These are phyloP conservation scores for Lupinus albus DNA, from an alignment of 306 rosid genomes.

Conservation along the genomic window DNA sequence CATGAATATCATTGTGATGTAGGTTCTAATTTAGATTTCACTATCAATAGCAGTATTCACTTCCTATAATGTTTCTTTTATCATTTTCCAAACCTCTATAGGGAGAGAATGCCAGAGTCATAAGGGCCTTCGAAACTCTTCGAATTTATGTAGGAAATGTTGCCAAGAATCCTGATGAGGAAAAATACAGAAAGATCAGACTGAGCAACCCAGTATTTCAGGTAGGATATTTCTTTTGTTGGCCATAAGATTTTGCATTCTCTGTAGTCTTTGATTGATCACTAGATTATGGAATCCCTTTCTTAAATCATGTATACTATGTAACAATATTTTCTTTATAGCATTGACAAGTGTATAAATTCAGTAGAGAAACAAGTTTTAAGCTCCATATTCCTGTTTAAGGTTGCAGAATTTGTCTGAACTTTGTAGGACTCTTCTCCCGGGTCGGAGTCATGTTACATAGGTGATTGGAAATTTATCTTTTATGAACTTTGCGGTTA, in stretches of 20 bases:
- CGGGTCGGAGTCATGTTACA: not conserved
- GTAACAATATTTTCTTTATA: not conserved
- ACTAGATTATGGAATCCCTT: not conserved
- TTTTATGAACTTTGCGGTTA: no score
- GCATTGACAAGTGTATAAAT: not conserved
- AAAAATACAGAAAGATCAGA: constrained; percentile 78
- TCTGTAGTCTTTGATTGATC: not conserved
- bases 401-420: not conserved
- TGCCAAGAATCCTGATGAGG: constrained; percentile 71
- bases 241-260: not conserved
- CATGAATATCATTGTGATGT: not conserved
- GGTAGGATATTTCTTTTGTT: constrained; percentile 44
- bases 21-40: constrained; percentile 10
- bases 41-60: not conserved
- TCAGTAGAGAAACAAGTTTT: not conserved
- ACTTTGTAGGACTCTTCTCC: not conserved
- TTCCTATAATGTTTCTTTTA: not conserved
- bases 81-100: constrained; percentile 32
- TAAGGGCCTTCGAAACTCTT: constrained; percentile 73
- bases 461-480: not conserved
- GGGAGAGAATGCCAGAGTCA: constrained; percentile 68
- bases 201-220: constrained; percentile 66
- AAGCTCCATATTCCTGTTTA: not conserved
- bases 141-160: constrained; percentile 68
- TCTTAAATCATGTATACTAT: not conserved